Evolutionary conservation across 192 early-diverging fungal species (phyloP).

Genomic region (Coemansia furcata): DNA sequence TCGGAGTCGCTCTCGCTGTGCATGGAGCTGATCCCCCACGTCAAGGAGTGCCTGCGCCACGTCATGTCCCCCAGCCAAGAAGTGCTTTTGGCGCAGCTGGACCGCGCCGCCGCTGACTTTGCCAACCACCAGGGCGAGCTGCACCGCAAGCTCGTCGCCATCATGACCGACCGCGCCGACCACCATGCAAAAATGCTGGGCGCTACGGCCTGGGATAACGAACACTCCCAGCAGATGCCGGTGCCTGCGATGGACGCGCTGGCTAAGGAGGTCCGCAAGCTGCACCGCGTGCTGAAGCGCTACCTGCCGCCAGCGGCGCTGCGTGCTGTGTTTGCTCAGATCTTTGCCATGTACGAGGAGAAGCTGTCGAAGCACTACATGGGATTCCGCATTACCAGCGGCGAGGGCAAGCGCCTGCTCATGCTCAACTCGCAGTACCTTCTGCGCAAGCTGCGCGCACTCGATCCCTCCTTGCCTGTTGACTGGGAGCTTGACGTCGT

Average conservation of each 20-base stretch:
- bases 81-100: constrained; percentile 84
- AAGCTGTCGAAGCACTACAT: constrained; percentile 58
- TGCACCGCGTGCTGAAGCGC: constrained; percentile 89
- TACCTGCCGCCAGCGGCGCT: constrained; percentile 74
- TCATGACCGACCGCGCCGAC: constrained; percentile 91
- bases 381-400: constrained; percentile 26
- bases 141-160: constrained; percentile 85
- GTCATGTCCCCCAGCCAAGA: constrained; percentile 77
- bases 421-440: constrained; percentile 76
- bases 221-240: constrained; percentile 23
- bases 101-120: constrained; percentile 80
- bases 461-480: constrained; percentile 71
- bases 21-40: constrained; percentile 80
- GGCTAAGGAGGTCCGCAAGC: constrained; percentile 84
- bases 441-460: constrained; percentile 59
- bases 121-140: constrained; percentile 88
- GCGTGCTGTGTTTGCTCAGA: constrained; percentile 72
- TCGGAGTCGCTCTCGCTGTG: constrained; percentile 90
- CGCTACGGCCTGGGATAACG: constrained; percentile 56
- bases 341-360: constrained; percentile 74
- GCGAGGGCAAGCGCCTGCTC: constrained; percentile 59
- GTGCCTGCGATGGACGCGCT: constrained; percentile 74
- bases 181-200: constrained; percentile 75
- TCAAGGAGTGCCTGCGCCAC: constrained; percentile 71
- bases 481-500: constrained; percentile 72